Evolutionary conservation across 108 stramenopile species (phyloP).

Genomic region (Fragilaria crotonensis): DNA sequence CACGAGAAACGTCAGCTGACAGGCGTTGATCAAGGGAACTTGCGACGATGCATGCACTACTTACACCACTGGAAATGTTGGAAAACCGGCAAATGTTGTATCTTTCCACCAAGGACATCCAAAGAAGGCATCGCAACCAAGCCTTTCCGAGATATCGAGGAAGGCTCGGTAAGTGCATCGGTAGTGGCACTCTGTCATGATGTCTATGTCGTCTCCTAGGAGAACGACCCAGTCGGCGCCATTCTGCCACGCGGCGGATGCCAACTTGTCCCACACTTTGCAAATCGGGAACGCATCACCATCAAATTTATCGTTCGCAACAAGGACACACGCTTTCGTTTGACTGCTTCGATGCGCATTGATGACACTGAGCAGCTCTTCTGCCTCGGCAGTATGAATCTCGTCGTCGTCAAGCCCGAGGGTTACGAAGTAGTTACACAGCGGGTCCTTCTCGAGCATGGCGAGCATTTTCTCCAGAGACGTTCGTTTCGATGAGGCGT

Average conservation of each 20-base stretch:
- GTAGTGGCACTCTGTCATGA: constrained; percentile 19
- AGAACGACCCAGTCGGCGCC: constrained; percentile 44
- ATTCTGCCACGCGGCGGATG: constrained; percentile 20
- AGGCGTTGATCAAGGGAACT: not conserved
- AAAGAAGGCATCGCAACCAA: constrained; percentile 21
- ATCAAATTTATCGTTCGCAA: constrained; percentile 14
- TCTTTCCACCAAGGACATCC: constrained; percentile 51
- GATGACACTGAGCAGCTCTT: constrained; percentile 8
- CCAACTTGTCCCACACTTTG: constrained; percentile 36
- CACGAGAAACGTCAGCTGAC: not conserved
- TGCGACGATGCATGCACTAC: not conserved
- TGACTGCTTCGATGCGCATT: not conserved
- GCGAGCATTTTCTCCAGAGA: constrained; percentile 5
- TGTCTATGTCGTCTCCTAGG: constrained; percentile 45
- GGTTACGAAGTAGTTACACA: constrained; percentile 34
- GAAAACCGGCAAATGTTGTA: constrained; percentile 43
- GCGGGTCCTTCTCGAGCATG: constrained; percentile 21
- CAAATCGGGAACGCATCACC: constrained; percentile 30
- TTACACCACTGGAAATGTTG: constrained; percentile 39
- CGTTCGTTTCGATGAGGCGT: not conserved
- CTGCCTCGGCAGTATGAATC: constrained; percentile 1
- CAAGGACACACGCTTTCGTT: not conserved
- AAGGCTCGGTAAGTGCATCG: constrained; percentile 31
- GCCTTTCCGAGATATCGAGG: constrained; percentile 19
- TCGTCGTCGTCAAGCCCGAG: constrained; percentile 40